phyloP scores from a whole-genome alignment of 2,329 filamentous ascomycete species.

The Scytalidium lignicola region DNA sequence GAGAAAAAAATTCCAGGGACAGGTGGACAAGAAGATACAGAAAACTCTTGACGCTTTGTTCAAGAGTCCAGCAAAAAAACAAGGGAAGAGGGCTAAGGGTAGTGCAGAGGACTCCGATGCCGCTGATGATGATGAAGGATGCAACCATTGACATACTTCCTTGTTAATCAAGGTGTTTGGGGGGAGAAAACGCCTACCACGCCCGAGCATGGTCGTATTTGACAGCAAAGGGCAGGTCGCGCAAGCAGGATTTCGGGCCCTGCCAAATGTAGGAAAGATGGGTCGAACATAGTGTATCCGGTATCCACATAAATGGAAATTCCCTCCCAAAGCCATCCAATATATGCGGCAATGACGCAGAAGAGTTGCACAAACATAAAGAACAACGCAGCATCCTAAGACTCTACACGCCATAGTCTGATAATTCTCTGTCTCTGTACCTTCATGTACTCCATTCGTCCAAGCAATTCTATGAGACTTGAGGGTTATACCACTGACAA shows the following conservation, averaged over 20 bases:
- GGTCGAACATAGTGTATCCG: too few relatives aligned
- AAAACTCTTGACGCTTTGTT: conserved; percentile 32
- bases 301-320: too few relatives aligned
- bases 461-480: neutral
- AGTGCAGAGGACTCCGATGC: conserved; percentile 15
- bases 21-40: conserved; percentile 69
- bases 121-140: conserved; percentile 17
- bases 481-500: neutral
- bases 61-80: conserved; percentile 32
- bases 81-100: conserved; percentile 24
- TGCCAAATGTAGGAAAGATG: too few relatives aligned
- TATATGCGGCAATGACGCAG: too few relatives aligned
- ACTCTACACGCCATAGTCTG: neutral
- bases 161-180: neutral
- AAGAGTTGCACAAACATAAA: too few relatives aligned
- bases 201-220: neutral
- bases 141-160: conserved; percentile 17
- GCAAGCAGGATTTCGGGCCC: too few relatives aligned
- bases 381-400: too few relatives aligned
- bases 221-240: neutral
- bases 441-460: neutral
- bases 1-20: conserved; percentile 68
- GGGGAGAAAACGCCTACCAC: neutral
- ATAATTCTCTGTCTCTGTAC: neutral
- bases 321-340: too few relatives aligned